Evolutionary conservation across 1,284 basidiomycete genomes (phyloP).

Genomic region (Psilocybe mexicana): DNA sequence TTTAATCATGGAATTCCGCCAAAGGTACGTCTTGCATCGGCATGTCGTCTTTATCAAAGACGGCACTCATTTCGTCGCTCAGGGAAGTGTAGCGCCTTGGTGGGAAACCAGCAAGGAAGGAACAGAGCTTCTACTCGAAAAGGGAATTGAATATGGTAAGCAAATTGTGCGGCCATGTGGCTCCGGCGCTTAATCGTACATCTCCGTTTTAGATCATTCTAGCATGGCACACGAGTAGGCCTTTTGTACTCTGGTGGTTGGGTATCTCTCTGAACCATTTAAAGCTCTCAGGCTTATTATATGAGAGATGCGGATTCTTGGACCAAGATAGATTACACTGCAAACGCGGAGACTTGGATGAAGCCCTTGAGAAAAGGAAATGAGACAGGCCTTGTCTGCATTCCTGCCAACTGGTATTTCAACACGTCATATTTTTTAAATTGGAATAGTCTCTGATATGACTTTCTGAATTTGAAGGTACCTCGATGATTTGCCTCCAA

Average conservation of each 20-base stretch:
- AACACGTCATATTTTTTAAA: background rate
- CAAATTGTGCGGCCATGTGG: background rate
- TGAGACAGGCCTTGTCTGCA: conserved; percentile 68
- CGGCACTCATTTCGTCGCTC: background rate
- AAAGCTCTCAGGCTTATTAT: conserved; percentile 71
- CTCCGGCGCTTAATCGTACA: background rate
- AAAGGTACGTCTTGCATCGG: conserved; percentile 41
- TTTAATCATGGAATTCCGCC: conserved; percentile 73
- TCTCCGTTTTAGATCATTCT: conserved; percentile 53
- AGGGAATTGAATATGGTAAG: conserved; percentile 75
- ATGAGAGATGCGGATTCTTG: conserved; percentile 69
- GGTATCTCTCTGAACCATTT: background rate
- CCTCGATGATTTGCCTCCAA: conserved; percentile 68
- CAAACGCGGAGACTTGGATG: conserved; percentile 73
- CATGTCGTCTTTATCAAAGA: background rate
- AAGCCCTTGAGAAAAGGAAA: conserved; percentile 68
- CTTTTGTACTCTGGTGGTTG: background rate
- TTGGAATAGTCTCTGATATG: background rate
- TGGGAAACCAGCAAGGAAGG: conserved; percentile 79
- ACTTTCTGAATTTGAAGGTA: conserved; percentile 39
- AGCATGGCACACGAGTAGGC: conserved; percentile 63
- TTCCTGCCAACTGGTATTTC: conserved; percentile 68
- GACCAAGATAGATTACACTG: conserved; percentile 73
- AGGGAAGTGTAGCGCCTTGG: conserved; percentile 69
- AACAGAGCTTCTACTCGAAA: conserved; percentile 66